Conservation (phyloP, 495 filamentous ascomycete species). For the Tetracladium setigerum region DNA sequence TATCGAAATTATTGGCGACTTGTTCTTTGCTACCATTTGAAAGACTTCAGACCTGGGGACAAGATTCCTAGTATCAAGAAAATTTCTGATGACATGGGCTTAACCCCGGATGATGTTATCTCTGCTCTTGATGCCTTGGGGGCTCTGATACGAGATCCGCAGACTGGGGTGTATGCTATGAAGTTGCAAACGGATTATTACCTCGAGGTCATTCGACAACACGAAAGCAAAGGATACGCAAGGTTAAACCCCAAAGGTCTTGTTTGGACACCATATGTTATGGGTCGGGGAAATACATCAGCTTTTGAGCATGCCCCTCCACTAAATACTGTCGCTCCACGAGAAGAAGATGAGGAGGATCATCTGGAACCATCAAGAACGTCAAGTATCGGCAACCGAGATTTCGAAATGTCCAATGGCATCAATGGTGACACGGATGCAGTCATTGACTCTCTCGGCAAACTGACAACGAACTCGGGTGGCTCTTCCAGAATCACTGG, state of each 20-base stretch:
- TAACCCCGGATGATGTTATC: slow-evolving; percentile 94
- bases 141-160: slow-evolving; percentile 81
- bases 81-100: slow-evolving; percentile 84
- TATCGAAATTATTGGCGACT: slow-evolving; percentile 97
- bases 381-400: slow-evolving; percentile 19
- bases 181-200: slow-evolving; percentile 78
- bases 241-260: slow-evolving; percentile 74
- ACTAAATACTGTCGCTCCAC: slow-evolving; percentile 80
- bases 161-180: slow-evolving; percentile 81
- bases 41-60: slow-evolving; percentile 18
- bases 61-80: slow-evolving; percentile 54
- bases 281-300: slow-evolving; percentile 77
- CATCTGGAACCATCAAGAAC: slow-evolving; percentile 6
- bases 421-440: slow-evolving; percentile 11
- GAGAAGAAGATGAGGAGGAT: slow-evolving; percentile 62
- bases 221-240: slow-evolving; percentile 80
- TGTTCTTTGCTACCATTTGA: slow-evolving; percentile 71
- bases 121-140: slow-evolving; percentile 85
- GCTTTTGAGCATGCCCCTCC: slow-evolving; percentile 77
- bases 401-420: slow-evolving; percentile 16
- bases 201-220: slow-evolving; percentile 72
- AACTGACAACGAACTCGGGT: slow-evolving; percentile 12
- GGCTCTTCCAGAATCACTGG: slow-evolving; percentile 4
- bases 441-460: slow-evolving; percentile 13
- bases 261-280: slow-evolving; percentile 96